These are phyloP conservation scores for Aspergillus sp. DNA, from an alignment of 2,329 filamentous ascomycete species.

Conservation along the genomic window DNA sequence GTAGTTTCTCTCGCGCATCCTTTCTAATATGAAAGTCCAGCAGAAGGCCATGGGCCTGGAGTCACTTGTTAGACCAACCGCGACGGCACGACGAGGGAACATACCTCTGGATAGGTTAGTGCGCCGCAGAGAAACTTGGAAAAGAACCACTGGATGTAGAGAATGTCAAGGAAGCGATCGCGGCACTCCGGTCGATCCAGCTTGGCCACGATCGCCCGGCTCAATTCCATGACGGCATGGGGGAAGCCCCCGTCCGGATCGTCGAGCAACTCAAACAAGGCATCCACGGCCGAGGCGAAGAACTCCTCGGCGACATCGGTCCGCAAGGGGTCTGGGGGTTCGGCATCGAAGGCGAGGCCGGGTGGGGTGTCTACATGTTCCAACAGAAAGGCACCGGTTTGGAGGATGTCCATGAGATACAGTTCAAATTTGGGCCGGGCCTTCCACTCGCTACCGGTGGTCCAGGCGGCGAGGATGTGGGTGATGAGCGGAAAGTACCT, in stretches of 20 bases:
- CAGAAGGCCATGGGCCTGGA: slow-evolving; percentile 62
- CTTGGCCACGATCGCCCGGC: slow-evolving; percentile 77
- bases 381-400: slow-evolving; percentile 86
- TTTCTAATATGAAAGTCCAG: slow-evolving; percentile 90
- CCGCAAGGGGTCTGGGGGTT: slow-evolving; percentile 67
- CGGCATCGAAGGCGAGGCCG: slow-evolving; percentile 68
- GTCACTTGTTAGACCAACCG: slow-evolving; percentile 23
- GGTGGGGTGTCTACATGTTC: slow-evolving; percentile 79
- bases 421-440: slow-evolving; percentile 87
- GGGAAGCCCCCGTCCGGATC: slow-evolving; percentile 87
- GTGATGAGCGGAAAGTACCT: slow-evolving; percentile 78
- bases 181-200: slow-evolving; percentile 68
- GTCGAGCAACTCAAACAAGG: slow-evolving; percentile 81
- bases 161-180: slow-evolving; percentile 74
- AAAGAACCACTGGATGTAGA: slow-evolving; percentile 91
- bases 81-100: not conserved
- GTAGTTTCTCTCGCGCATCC: slow-evolving; percentile 75
- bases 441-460: slow-evolving; percentile 82
- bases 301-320: slow-evolving; percentile 83
- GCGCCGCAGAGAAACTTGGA: slow-evolving; percentile 80
- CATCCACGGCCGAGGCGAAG: slow-evolving; percentile 76
- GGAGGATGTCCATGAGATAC: slow-evolving; percentile 91
- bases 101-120: slow-evolving; percentile 83
- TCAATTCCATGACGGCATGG: slow-evolving; percentile 77
- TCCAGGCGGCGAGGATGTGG: slow-evolving; percentile 84